Conservation (phyloP, 805 yeast genomes). For the Metschnikowia henanensis region DNA sequence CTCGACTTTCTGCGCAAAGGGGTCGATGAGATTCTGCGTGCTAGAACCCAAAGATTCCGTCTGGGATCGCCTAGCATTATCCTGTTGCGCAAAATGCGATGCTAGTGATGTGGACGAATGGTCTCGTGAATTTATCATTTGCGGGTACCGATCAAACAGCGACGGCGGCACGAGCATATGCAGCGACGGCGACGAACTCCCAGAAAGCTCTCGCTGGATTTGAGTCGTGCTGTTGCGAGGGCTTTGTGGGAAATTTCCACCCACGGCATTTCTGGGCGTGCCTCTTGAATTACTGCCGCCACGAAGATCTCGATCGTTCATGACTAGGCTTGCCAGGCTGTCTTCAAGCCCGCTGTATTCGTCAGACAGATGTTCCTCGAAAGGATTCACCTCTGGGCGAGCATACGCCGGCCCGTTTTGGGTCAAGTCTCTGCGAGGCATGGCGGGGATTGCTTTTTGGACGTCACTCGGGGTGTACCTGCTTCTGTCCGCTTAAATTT, state of each 20-base stretch:
- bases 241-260: not conserved
- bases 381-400: conserved; percentile 2
- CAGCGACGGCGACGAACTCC: conserved; percentile 7
- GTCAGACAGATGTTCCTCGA: conserved; percentile 14
- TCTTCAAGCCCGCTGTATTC: conserved; percentile 11
- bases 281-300: not conserved
- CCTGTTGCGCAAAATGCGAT: conserved; percentile 7
- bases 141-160: conserved; percentile 21
- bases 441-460: not conserved
- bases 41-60: conserved; percentile 11
- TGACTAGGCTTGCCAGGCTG: not conserved
- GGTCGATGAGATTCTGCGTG: conserved; percentile 12
- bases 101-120: conserved; percentile 16
- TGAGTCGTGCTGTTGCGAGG: not conserved
- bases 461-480: not conserved
- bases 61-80: conserved; percentile 2
- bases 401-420: conserved; percentile 12
- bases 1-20: conserved; percentile 15
- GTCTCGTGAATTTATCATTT: conserved; percentile 15
- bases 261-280: not conserved
- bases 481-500: not conserved
- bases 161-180: conserved; percentile 14
- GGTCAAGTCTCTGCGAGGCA: conserved; percentile 19
- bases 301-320: not conserved
- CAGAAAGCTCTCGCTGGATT: conserved; percentile 1